These are phyloP conservation scores for Turnera subulata DNA, from an alignment of 345 rosid species.

Conservation along the genomic window DNA sequence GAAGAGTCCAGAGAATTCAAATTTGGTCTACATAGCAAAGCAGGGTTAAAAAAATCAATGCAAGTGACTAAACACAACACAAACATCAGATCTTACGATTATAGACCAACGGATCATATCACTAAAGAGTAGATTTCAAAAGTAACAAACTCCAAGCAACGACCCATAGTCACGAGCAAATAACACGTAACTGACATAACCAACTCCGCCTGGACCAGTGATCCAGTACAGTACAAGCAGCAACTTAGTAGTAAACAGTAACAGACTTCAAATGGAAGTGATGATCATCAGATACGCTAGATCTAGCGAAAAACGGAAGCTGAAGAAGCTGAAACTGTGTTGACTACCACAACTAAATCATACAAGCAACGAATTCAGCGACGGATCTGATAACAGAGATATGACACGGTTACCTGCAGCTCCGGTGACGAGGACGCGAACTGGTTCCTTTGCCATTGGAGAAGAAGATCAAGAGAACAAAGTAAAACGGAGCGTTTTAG, in stretches of 20 bases:
- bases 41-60: no score
- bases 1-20: no score
- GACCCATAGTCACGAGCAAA: background rate
- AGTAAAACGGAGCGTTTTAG: background rate
- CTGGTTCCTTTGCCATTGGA: constrained; percentile 87
- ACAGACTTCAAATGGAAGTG: no score
- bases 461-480: constrained; percentile 18
- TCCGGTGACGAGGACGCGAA: constrained; percentile 96
- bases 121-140: background rate
- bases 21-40: no score
- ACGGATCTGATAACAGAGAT: background rate
- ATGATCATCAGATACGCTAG: background rate
- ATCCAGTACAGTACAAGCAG: no score
- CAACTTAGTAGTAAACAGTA: no score
- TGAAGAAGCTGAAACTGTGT: no score
- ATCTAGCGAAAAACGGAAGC: background rate
- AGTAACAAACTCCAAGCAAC: background rate
- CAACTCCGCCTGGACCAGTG: background rate
- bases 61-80: background rate
- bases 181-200: background rate
- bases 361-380: background rate
- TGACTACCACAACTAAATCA: no score
- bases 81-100: background rate
- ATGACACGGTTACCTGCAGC: constrained; percentile 74
- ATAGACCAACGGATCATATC: background rate